Evolutionary conservation across 2,329 filamentous ascomycete species (phyloP), one percentile per base, ranked within the genome.

Genomic region (Colletotrichum shisoi): DNA sequence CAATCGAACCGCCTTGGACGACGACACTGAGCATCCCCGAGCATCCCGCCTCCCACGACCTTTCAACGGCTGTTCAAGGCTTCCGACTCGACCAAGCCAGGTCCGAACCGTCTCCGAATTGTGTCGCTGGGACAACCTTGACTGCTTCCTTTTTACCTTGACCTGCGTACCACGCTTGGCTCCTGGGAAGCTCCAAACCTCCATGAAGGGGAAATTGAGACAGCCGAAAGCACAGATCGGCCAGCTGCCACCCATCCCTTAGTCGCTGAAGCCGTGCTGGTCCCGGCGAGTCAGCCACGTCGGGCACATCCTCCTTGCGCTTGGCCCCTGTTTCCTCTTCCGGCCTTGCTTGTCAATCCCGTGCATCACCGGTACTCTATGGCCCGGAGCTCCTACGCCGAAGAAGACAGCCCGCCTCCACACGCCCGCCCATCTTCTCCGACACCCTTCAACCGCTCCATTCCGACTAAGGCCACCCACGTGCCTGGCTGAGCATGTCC

Each of bases 401-500:
- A 52, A 52, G 45, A 40, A 57, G 13, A 44, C 52, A 52, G 17
- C 31, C 59, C 42, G 44, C 42, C 51, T 34, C 70, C 70, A 71
- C 70, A 63, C 71, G 66, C 70, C 12, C 49, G 17, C 21, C 40
- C 48, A 13, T 40, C 51, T 34, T 56, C 51, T 31, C 19, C 31
- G 34, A 19, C 27, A 17, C 4, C 17, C 49, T 46, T 21, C 31
- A 13, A 13, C 45, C 51, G 52, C 57, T 39, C 31, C 37, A n/a
- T 12, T 40, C 34, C 27, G 39, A 31, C 52, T 21, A 19, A 40
- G 45, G 7, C 39, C 19, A 34, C 21, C 34, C 34, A 19, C 53
- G 57, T 49, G 15, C 58, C 49, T n/a, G 71, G 62, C 63, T 48
- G 63, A 73, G 70, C 66, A 73, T 73, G 72, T 72, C 72, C 67